Evolutionary conservation across 495 filamentous ascomycete species (phyloP).

Genomic region (Alectoria sarmentosa): DNA sequence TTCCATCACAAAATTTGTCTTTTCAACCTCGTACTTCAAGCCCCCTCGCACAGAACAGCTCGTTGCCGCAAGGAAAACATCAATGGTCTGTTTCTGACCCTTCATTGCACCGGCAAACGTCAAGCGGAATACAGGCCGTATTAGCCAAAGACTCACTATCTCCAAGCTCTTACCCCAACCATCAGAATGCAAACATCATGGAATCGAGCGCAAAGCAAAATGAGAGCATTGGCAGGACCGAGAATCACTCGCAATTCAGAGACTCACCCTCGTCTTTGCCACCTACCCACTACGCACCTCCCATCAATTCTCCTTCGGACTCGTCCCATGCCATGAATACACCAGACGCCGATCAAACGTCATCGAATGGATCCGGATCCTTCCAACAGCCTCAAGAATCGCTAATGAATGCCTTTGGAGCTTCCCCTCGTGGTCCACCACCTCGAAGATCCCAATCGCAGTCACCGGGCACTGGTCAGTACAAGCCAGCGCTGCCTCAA

Average conservation of each 20-base stretch:
- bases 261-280: slow-evolving; percentile 12
- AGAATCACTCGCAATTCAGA: slow-evolving; percentile 11
- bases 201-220: background rate
- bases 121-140: slow-evolving; percentile 5
- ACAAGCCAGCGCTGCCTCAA: slow-evolving; percentile 37
- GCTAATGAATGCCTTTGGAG: slow-evolving; percentile 33
- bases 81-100: background rate
- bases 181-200: background rate
- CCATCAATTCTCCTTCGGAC: slow-evolving; percentile 15
- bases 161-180: background rate
- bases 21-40: slow-evolving; percentile 84
- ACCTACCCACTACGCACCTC: slow-evolving; percentile 1
- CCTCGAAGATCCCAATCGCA: slow-evolving; percentile 78
- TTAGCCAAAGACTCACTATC: background rate
- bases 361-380: slow-evolving; percentile 46
- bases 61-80: background rate
- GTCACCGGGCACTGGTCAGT: slow-evolving; percentile 61
- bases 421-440: slow-evolving; percentile 44
- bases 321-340: slow-evolving; percentile 27
- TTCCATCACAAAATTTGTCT: slow-evolving; percentile 46
- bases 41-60: slow-evolving; percentile 57
- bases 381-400: slow-evolving; percentile 38
- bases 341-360: slow-evolving; percentile 42
- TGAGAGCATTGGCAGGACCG: slow-evolving; percentile 1
- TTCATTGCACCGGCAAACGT: slow-evolving; percentile 3